Conservation (phyloP, 1,139 yeast species). For the Meyerozyma sp. region DNA sequence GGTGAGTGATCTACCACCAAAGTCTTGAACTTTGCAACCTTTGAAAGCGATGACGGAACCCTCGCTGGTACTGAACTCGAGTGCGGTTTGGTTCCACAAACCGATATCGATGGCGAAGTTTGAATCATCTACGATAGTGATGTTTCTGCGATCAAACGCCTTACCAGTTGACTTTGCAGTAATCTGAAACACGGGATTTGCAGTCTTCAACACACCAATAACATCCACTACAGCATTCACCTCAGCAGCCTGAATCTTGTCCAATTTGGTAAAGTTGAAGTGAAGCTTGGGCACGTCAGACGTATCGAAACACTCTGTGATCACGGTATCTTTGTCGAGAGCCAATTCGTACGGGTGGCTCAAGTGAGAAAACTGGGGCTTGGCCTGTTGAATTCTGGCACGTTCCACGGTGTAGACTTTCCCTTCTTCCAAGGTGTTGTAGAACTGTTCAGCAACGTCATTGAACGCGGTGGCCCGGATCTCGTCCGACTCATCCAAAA, state of each 20-base stretch:
- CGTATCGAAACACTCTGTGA: slow-evolving; percentile 66
- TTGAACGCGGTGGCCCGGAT: slow-evolving; percentile 94
- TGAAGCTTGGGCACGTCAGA: slow-evolving; percentile 71
- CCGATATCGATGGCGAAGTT: slow-evolving; percentile 75
- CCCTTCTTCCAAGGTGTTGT: slow-evolving; percentile 77
- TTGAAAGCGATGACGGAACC: slow-evolving; percentile 91
- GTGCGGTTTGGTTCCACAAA: slow-evolving; percentile 86
- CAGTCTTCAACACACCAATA: slow-evolving; percentile 76
- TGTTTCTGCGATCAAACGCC: slow-evolving; percentile 86
- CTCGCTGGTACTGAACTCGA: slow-evolving; percentile 64
- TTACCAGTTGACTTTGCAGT: slow-evolving; percentile 92
- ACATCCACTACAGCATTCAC: slow-evolving; percentile 76
- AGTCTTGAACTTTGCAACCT: slow-evolving; percentile 86
- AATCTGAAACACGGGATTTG: slow-evolving; percentile 70
- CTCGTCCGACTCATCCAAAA: slow-evolving; percentile 93
- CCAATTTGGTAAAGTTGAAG: slow-evolving; percentile 70
- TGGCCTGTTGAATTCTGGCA: slow-evolving; percentile 78
- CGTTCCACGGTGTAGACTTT: slow-evolving; percentile 81
- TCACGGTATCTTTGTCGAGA: slow-evolving; percentile 72
- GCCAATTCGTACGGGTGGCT: slow-evolving; percentile 85
- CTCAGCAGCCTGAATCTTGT: slow-evolving; percentile 61
- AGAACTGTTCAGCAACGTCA: slow-evolving; percentile 75
- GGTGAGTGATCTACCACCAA: slow-evolving; percentile 80
- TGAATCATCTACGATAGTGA: slow-evolving; percentile 80
- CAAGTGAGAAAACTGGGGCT: slow-evolving; percentile 79